Base-by-base conservation (phyloP, 805 yeast species). In the Saccharomycopsis lassenensis region DNA sequence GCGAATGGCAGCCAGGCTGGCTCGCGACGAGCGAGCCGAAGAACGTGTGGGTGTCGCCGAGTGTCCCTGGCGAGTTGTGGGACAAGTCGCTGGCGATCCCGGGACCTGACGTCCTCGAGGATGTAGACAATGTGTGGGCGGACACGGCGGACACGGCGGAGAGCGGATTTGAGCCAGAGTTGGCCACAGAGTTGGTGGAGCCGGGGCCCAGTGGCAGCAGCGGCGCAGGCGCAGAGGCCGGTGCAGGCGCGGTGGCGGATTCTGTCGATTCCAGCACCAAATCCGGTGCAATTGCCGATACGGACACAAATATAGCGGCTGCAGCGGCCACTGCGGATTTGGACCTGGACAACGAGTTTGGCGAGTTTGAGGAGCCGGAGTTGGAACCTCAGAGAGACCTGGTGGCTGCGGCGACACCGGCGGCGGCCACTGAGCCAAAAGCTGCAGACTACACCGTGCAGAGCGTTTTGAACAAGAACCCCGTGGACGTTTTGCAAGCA, bases 291-390 rank as follows among this genome's bases (percentile, higher is more conserved):
- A n/a, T n/a, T n/a, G n/a, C n/a, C n/a, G 30, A 29, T 12, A 15
- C 6, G 14, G 8, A 29, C 11, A 16, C n/a, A 26, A 12, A 27
- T 15, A 29, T 18, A 16, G 16, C 8, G 23, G 21, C 12, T n/a
- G n/a, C n/a, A n/a, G n/a, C n/a, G n/a, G n/a, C n/a, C n/a, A n/a
- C n/a, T n/a, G 31, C 24, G 7, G 31, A 30, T n/a, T 31, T 26
- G 10, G 31, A 36, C 22, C 19, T 24, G 6, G 31, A 33, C 18
- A 38, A 38, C 23, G 38, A 32, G 14, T 40, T 40, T 17, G 44
- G 44, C 5, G 44, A 40, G 16, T 40, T 40, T 24, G 41, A 40
- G 12, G 40, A 36, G 10, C 12, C 26, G 17, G 17, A 17, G 15
- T n/a, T 10, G n/a, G 25, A n/a, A 23, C 10, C n/a, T 10, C 25